Base-by-base conservation (phyloP, 2,329 filamentous ascomycete species). In the Fusarium sp. region DNA sequence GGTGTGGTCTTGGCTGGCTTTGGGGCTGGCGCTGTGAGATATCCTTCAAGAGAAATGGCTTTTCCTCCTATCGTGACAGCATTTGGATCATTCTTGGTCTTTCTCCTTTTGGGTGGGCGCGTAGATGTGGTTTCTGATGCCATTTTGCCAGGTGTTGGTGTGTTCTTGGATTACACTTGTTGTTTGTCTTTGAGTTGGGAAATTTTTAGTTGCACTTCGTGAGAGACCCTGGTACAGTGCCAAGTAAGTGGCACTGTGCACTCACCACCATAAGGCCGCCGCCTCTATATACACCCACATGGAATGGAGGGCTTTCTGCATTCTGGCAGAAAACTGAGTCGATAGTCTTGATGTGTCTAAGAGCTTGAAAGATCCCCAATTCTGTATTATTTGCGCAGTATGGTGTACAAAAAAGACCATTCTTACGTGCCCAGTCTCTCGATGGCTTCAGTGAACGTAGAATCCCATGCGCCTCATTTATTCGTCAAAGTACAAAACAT, bases 41-140 rank as follows among this genome's bases (percentile, higher is more conserved):
- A 90, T 8, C 86, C 87, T 27, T 86, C 84, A 1, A 90, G 75
- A 0, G 86, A 88, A 27, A 90, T 86, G 14, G 81, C 78, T 65
- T 87, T 89, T 32, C 85, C 82, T 16, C 87, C 87, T 37, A 89
- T 83, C 27, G 81, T 86, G 65, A 89, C 73, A 6, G 85, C 78
- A 58, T 85, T 82, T 2, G 78, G 72, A 63, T 72, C 78, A 23
- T 80, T 77, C 60, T 71, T 70, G 9, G 76, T 80, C 72, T 84
- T 86, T 18, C 82, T 81, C 72, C 81, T 85, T 73, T 86, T 87
- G 16, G 81, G 66, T 5, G 81, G 79, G 45, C 75, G 80, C 23
- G 70, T 68, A 52, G 77, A 60, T 41, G 75, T 68, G 45, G 76
- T 76, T 68, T 78, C 69, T 50, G 76, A 57, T 18, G 79, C 59